Conservation (phyloP, 2,329 filamentous ascomycete species). For the Colletotrichum truncatum region DNA sequence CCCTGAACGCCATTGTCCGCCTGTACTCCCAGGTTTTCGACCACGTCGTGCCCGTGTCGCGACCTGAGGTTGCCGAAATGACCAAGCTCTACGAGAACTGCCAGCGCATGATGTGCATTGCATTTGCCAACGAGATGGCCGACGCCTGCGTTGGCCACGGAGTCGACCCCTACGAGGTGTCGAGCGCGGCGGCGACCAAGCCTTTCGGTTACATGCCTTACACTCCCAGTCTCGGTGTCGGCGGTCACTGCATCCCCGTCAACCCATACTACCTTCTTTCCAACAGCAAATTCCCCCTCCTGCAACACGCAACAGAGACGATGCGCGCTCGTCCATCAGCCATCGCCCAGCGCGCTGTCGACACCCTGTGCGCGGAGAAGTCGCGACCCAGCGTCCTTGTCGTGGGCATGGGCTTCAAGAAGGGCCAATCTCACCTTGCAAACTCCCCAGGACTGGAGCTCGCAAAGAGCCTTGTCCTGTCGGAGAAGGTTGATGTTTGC, state of each 20-base stretch:
- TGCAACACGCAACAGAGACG: slow-evolving; percentile 51
- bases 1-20: slow-evolving; percentile 50
- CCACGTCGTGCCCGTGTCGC: slow-evolving; percentile 56
- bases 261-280: slow-evolving; percentile 63
- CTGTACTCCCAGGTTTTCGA: slow-evolving; percentile 60
- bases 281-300: slow-evolving; percentile 56
- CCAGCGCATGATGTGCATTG: slow-evolving; percentile 63
- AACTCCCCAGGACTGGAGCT: slow-evolving; percentile 58
- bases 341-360: slow-evolving; percentile 47
- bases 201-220: slow-evolving; percentile 62
- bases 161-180: slow-evolving; percentile 62
- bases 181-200: slow-evolving; percentile 57
- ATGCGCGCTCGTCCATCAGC: slow-evolving; percentile 53
- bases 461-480: slow-evolving; percentile 45
- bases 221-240: slow-evolving; percentile 58
- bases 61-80: slow-evolving; percentile 66
- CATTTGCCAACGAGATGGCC: slow-evolving; percentile 66
- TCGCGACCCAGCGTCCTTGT: slow-evolving; percentile 47
- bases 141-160: slow-evolving; percentile 55
- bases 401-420: slow-evolving; percentile 60
- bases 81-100: slow-evolving; percentile 68
- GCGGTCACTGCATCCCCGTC: slow-evolving; percentile 65
- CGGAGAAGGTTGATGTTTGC: slow-evolving; percentile 48
- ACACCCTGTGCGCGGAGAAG: slow-evolving; percentile 36
- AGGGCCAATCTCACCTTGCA: slow-evolving; percentile 55